Evolutionary conservation across 2,329 filamentous ascomycete genomes (phyloP), one percentile per base, ranked within the genome.

Genomic region (Orbilia blumenaviensis): DNA sequence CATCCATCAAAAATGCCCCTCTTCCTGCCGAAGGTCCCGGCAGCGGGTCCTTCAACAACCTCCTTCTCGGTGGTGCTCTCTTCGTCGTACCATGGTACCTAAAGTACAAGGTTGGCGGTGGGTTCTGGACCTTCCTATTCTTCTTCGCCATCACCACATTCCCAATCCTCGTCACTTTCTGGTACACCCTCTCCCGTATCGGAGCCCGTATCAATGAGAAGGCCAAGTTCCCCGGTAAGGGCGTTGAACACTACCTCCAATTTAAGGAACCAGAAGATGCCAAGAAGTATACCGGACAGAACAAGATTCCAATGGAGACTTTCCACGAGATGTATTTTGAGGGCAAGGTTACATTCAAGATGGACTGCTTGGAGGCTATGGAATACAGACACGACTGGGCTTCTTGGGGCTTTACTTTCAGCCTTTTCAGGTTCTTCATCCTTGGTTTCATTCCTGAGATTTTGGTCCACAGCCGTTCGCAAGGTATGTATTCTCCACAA

Each of bases 241-340:
- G 92, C 63, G 89, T 98, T 79, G 94, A 97, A 84, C 88, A 94
- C 85, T 98, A 98, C 85, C 89, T 95, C 79, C 90, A 88, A 77
- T 95, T 95, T 87, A 92, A 93, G 81, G 86, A 85, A 77, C 83
- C 86, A 58, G 85, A 85, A 78, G 87, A 89, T 81, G 84, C 84
- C 76, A 82, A 85, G 81, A 92, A 90, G 84, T 95, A 93, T 85
- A 87, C 88, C 80, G 92, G 92, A 83, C 87, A 87, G 83, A 91
- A 88, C 85, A 94, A 91, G 85, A 93, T 95, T 77, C 90, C 93
- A 66, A 91, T 96, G 86, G 91, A 96, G 86, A 96, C 93, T 23
- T 98, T 98, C 87, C 90, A 96, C 83, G 94, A 97, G 85, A 96
- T 94, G 91, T 98, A 97, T 87, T 96, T 98, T 84, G 91, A 95